Evolutionary conservation across 352 stramenopile genomes (phyloP), one percentile per base, ranked within the genome.

Genomic region (Thalassiosira hispida): DNA sequence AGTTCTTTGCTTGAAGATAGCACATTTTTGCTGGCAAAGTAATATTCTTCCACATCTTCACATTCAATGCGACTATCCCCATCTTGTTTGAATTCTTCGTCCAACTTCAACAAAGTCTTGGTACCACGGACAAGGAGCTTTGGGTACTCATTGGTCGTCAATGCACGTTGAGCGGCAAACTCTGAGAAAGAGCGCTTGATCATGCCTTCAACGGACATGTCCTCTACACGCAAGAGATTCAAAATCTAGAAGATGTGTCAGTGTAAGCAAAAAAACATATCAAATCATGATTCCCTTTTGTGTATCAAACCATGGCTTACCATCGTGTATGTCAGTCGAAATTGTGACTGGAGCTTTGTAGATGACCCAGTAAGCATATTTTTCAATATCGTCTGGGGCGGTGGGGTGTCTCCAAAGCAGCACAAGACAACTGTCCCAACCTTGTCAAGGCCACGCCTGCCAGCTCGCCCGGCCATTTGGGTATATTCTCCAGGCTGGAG

Each of bases 311-410:
- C n/a, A n/a, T n/a, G n/a, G n/a, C n/a, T n/a, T 68, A 99, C 98
- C 97, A 99, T 99, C 64, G 97, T 98, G 86, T 98, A 99, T n/a
- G 96, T 98, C 63, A 99, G 83, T 6, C 97, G 92, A 89, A 99
- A 99, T 87, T 98, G 96, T 66, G 95, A 98, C 56, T 94, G 94
- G 3, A 99, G 90, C 55, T 96, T 96, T 11, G 96, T 98, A 4
- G 96, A 96, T 52, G 95, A 96, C 23, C 97, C 97, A 22, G 96
- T 98, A 23, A 99, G 85, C 94, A 99, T 98, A 27, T 94, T 96
- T 73, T 95, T 91, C 55, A 98, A 81, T 11, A 96, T 95, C 84
- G 62, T 69, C 53, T 86, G 68, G 23, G 83, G 90, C 59, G 79
- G 87, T 71, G 88, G 86, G 23, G 71, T 64, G 40, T 91, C 86